phyloP scores from a whole-genome alignment of 768 basidiomycete genomes.

The Auriscalpium microsporum region DNA sequence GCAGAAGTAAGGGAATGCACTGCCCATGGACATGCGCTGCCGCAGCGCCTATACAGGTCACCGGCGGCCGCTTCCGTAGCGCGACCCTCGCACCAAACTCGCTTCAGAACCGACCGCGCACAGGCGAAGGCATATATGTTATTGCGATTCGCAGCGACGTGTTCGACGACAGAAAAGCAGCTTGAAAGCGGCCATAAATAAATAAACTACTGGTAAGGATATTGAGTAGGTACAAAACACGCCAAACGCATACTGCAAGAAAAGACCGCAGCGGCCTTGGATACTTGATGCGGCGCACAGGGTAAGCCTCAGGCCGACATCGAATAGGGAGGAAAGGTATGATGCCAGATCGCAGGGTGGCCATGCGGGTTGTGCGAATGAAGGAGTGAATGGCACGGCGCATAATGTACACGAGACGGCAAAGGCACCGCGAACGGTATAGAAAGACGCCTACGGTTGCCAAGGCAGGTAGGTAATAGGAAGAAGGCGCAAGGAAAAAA shows the following conservation, averaged over 20 bases:
- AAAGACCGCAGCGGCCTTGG: slow-evolving; percentile 6
- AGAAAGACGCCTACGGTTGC: not conserved
- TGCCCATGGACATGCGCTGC: no score
- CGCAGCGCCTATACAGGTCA: no score
- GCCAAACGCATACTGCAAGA: slow-evolving; percentile 1
- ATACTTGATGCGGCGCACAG: not conserved
- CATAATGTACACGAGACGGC: not conserved
- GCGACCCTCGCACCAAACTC: no score
- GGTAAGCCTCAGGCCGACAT: not conserved
- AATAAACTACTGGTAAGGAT: slow-evolving; percentile 1
- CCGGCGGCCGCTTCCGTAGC: no score
- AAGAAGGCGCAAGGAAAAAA: not conserved
- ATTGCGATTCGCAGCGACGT: no score
- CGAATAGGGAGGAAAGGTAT: not conserved
- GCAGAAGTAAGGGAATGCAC: no score
- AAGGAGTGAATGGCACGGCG: slow-evolving; percentile 1
- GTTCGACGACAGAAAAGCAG: not conserved
- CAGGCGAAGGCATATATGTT: no score
- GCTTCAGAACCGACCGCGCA: no score
- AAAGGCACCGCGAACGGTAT: not conserved
- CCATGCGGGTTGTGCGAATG: not conserved
- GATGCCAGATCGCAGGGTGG: slow-evolving; percentile 1
- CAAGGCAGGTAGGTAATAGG: not conserved
- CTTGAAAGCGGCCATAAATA: not conserved
- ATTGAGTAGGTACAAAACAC: slow-evolving; percentile 1